phyloP scores from a whole-genome alignment of 345 rosid species.

The Noccaea caerulescens region DNA sequence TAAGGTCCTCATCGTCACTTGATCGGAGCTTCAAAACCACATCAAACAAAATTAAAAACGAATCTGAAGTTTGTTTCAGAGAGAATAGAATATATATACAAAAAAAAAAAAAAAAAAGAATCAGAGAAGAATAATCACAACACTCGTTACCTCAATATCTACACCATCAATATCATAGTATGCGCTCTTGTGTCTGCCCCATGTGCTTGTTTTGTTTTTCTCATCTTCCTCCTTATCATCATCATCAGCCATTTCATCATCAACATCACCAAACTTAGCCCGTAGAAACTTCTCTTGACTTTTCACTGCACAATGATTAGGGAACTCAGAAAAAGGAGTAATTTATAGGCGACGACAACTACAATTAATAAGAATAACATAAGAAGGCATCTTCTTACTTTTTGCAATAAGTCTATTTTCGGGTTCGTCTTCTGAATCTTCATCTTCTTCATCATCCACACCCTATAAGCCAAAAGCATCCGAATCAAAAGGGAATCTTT shows the following conservation, averaged over 20 bases:
- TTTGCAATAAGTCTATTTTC: slow-evolving; percentile 56
- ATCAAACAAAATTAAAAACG: slow-evolving; percentile 23
- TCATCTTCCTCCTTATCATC: slow-evolving; percentile 62
- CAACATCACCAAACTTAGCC: slow-evolving; percentile 69
- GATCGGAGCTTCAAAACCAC: slow-evolving; percentile 57
- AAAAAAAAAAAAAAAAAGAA: not conserved
- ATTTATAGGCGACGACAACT: not conserved
- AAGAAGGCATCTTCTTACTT: slow-evolving; percentile 50
- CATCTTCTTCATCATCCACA: slow-evolving; percentile 46
- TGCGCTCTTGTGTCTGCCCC: slow-evolving; percentile 56
- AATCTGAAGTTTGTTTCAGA: not conserved
- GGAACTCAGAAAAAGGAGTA: not conserved
- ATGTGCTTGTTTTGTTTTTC: slow-evolving; percentile 46
- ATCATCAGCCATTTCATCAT: slow-evolving; percentile 70
- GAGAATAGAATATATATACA: slow-evolving; percentile 1
- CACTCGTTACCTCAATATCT: slow-evolving; percentile 58
- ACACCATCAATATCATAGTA: slow-evolving; percentile 63
- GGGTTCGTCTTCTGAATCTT: slow-evolving; percentile 45
- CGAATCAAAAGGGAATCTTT: not conserved
- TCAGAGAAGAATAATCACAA: not conserved
- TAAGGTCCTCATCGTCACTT: slow-evolving; percentile 79
- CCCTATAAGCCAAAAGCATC: slow-evolving; percentile 34
- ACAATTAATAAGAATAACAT: slow-evolving; percentile 2
- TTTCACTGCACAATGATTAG: slow-evolving; percentile 51
- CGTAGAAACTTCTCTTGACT: slow-evolving; percentile 64